Evolutionary conservation across 306 rosid genomes (phyloP), one percentile per base, ranked within the genome.

Genomic region (Canavalia ensiformis): DNA sequence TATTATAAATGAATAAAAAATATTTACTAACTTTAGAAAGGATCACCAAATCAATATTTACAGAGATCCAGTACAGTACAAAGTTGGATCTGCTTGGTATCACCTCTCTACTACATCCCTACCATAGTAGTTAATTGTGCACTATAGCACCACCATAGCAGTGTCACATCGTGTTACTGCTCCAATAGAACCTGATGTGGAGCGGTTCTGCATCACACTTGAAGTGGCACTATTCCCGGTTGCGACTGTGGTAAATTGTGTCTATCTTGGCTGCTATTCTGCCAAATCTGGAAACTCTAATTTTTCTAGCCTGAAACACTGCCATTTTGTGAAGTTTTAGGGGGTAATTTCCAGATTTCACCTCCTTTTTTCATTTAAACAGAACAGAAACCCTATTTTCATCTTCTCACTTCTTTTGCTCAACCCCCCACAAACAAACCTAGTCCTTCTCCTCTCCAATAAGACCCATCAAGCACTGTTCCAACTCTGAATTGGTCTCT

Each of bases 81-180:
- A 44, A 66, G 13, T 57, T 66, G 59, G 63, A 72, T 77, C 80
- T 42, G 65, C 57, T 73, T 65, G 25, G 39, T 58, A 37, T 71
- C 66, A 76, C 85, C 62, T 76, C 33, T 70, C 46, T 44, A 76
- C 52, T 47, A 76, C 71, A 49, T 46, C 51, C 42, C 34, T 28
- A 50, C 25, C 25, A 18, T 18, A 18, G 25, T 18, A 18, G 25
- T 18, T 18, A 18, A 18, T 18, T 18, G 25, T 18, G 25, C 25
- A 18, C 25, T 0, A 18, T 18, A 18, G 25, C 25, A 18, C 25
- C 25, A 18, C 25, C 25, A 18, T 18, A 18, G 25, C 25, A 18
- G 25, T 18, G 25, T 18, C 25, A 18, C 25, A 18, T 18, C 25
- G 25, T 18, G 0, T 18, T 18, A 18, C 25, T 18, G 25, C 25